Base-by-base conservation (phyloP, 2,329 filamentous ascomycete species). In the Penicillium sp. region DNA sequence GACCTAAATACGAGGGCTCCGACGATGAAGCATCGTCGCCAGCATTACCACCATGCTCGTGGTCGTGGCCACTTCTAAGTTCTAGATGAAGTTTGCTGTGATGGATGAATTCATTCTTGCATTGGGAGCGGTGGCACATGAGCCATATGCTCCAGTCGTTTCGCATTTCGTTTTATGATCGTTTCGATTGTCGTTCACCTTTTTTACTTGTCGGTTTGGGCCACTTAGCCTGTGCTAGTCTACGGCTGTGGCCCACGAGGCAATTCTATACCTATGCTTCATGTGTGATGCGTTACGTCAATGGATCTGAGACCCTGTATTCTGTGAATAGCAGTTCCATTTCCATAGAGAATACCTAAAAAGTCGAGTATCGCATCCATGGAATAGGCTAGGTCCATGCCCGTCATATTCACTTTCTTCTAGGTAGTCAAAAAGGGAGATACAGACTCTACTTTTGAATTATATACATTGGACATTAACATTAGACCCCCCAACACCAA, bases 211-310 rank as follows among this genome's bases (percentile, higher is more conserved):
- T 22, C 37, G 14, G 40, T 42, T 28, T 29, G 19, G 16, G 14
- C 9, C n/a, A 7, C 4, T 4, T 19, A 11, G 41, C 35, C 35
- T 45, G 46, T 49, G 41, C 46, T 50, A 35, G 41, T 35, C 41
- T 14, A 49, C 30, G 30, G 43, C 19, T 37, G 12, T 27, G 36
- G 39, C 2, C 10, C 6, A 12, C 25, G 5, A 8, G 1, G 33
- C 46, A 30, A 30, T 31, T 44, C 43, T 33, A 49, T 44, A n/a
- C n/a, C n/a, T n/a, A 42, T 29, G n/a, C 31, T 46, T 47, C 11
- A 35, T 19, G 29, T 16, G 44, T 47, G 41, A 46, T 64, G 33
- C 60, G 63, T 3, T 70, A 70, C 44, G 67, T 67, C 43, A 65
- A 61, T 39, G 37, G 31, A 57, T 65, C 45, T 57, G 64, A 41